Conservation (phyloP, 345 rosid species). For the Orychophragmus violaceus region DNA sequence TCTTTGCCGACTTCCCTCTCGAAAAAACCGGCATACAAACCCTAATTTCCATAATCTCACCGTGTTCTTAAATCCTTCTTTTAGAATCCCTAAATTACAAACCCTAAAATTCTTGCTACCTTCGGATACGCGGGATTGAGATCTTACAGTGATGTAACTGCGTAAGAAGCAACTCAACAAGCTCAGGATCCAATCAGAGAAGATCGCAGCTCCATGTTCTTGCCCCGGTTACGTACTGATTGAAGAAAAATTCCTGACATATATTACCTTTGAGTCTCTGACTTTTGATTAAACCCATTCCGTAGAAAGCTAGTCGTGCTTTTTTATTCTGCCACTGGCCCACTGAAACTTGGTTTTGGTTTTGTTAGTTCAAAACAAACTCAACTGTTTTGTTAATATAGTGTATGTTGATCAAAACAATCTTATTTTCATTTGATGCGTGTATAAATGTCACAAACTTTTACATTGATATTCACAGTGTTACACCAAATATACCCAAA, state of each 20-base stretch:
- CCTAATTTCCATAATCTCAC: too few species aligned
- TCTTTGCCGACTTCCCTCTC: too few species aligned
- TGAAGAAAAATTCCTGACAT: background rate
- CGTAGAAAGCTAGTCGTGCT: background rate
- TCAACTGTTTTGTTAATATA: background rate
- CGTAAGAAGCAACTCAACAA: slow-evolving; percentile 42
- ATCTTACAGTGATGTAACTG: too few species aligned
- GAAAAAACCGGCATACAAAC: too few species aligned
- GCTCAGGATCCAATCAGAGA: slow-evolving; percentile 59
- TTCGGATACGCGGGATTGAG: too few species aligned
- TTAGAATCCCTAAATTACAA: too few species aligned
- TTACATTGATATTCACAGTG: slow-evolving; percentile 6
- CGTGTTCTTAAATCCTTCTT: too few species aligned
- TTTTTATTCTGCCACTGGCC: background rate
- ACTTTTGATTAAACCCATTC: background rate
- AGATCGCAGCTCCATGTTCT: background rate
- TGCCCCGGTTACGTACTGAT: too few species aligned
- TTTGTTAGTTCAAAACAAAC: background rate
- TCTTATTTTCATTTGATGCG: background rate
- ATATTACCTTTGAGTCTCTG: too few species aligned
- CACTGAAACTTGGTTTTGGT: background rate
- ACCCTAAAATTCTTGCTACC: too few species aligned
- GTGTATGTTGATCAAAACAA: background rate
- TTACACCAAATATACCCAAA: slow-evolving; percentile 2
- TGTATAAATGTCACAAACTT: background rate